phyloP scores from a whole-genome alignment of 129 eudicot species.

The Smallanthus sonchifolius region DNA sequence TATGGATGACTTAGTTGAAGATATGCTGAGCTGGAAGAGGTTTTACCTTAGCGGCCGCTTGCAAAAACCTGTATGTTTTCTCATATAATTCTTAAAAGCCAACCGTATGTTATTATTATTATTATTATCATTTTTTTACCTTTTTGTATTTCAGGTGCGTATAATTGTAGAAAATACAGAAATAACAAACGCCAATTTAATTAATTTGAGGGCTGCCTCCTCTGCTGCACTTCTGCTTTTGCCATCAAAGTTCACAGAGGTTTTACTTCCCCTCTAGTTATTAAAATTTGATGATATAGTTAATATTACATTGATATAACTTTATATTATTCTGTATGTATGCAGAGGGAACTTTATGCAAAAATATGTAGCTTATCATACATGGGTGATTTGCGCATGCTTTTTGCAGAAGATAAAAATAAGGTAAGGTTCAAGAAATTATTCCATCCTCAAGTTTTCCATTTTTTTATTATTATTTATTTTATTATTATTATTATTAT shows the following conservation, averaged over 20 bases:
- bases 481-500: too few relatives aligned
- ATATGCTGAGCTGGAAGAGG: constrained; percentile 66
- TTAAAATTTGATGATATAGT: constrained; percentile 13
- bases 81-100: background rate
- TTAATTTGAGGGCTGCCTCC: constrained; percentile 75
- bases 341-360: constrained; percentile 83
- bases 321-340: background rate
- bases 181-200: constrained; percentile 47
- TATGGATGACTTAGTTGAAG: constrained; percentile 60
- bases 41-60: constrained; percentile 90
- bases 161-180: constrained; percentile 59
- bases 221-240: constrained; percentile 91
- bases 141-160: constrained; percentile 40
- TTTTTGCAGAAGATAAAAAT: constrained; percentile 88
- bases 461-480: background rate
- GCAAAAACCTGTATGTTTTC: constrained; percentile 84
- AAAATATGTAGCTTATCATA: constrained; percentile 88
- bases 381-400: constrained; percentile 92
- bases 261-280: constrained; percentile 25
- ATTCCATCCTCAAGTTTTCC: background rate
- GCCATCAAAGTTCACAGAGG: constrained; percentile 89
- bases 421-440: constrained; percentile 45
- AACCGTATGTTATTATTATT: background rate
- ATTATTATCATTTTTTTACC: background rate
- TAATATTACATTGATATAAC: background rate